These are phyloP conservation scores for Fusarium haematococcum DNA, from an alignment of 2,329 filamentous ascomycete species.

Conservation along the genomic window DNA sequence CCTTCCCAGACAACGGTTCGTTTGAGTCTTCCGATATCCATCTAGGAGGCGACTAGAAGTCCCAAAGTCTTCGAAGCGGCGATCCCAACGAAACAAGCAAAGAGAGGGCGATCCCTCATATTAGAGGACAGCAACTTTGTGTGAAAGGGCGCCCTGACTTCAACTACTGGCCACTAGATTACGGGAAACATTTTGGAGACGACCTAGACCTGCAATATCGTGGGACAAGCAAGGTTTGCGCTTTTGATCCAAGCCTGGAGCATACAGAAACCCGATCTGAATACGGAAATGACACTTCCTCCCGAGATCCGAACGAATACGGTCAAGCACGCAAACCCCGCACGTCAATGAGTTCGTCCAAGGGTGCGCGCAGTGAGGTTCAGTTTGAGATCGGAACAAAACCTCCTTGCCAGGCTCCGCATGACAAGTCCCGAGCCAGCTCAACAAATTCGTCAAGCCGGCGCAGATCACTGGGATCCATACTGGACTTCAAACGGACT, in stretches of 20 bases:
- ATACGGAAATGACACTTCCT: not conserved
- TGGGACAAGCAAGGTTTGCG: conserved; percentile 30
- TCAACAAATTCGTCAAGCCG: conserved; percentile 26
- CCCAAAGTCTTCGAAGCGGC: conserved; percentile 25
- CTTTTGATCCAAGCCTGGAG: conserved; percentile 22
- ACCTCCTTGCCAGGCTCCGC: not conserved
- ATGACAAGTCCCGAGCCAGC: not conserved
- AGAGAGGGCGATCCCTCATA: conserved; percentile 21
- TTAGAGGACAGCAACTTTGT: conserved; percentile 36
- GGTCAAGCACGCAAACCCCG: not conserved
- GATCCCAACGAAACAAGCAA: conserved; percentile 21
- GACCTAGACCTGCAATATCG: not conserved
- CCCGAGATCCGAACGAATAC: not conserved
- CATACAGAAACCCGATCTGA: not conserved
- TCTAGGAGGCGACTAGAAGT: conserved; percentile 31
- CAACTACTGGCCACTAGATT: conserved; percentile 22
- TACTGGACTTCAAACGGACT: conserved; percentile 50
- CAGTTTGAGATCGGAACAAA: conserved; percentile 13
- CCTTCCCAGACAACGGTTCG: not conserved
- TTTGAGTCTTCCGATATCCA: conserved; percentile 9
- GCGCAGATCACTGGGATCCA: conserved; percentile 43
- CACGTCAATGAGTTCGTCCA: not conserved
- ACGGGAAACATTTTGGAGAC: not conserved
- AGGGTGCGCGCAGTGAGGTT: not conserved
- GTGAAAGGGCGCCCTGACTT: conserved; percentile 45